phyloP scores from a whole-genome alignment of 1,139 yeast genomes.

The Kurtzmaniella quercitrusa region DNA sequence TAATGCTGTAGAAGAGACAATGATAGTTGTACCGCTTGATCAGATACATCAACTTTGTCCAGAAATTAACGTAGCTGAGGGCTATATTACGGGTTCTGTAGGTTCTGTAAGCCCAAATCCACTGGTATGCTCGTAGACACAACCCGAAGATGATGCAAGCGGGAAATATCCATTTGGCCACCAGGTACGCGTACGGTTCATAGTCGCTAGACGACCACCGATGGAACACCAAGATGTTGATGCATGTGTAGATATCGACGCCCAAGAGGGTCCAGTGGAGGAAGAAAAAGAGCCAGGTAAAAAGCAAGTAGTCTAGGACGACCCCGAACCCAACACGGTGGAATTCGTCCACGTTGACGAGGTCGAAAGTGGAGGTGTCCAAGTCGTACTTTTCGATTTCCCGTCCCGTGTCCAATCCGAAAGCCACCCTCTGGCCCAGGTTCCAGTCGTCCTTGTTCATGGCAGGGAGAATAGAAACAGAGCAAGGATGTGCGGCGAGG shows the following conservation, averaged over 20 bases:
- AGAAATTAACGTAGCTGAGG: conserved; percentile 61
- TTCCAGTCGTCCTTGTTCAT: neutral
- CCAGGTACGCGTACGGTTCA: conserved; percentile 52
- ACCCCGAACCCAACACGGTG: conserved; percentile 52
- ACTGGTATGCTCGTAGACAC: conserved; percentile 52
- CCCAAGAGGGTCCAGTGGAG: conserved; percentile 59
- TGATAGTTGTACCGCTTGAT: conserved; percentile 57
- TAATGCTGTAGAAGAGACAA: conserved; percentile 68
- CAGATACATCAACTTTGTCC: conserved; percentile 57
- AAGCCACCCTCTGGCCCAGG: neutral
- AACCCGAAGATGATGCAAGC: conserved; percentile 80
- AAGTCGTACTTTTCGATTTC: conserved; percentile 31
- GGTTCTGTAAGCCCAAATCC: conserved; percentile 55
- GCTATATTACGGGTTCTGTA: conserved; percentile 64
- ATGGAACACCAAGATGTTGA: conserved; percentile 69
- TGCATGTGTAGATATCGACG: conserved; percentile 76
- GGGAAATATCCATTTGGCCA: conserved; percentile 76
- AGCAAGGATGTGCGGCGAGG: no score
- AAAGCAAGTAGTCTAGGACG: conserved; percentile 43
- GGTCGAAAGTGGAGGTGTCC: conserved; percentile 41
- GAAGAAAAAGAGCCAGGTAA: conserved; percentile 47
- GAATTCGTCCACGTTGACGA: conserved; percentile 43
- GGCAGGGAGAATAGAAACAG: no score
- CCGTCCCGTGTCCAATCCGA: conserved; percentile 12
- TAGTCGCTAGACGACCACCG: conserved; percentile 64